These are phyloP conservation scores for Rhynchospora tenuis DNA, from an alignment of 176 grass and related monocot genomes.

Conservation along the genomic window DNA sequence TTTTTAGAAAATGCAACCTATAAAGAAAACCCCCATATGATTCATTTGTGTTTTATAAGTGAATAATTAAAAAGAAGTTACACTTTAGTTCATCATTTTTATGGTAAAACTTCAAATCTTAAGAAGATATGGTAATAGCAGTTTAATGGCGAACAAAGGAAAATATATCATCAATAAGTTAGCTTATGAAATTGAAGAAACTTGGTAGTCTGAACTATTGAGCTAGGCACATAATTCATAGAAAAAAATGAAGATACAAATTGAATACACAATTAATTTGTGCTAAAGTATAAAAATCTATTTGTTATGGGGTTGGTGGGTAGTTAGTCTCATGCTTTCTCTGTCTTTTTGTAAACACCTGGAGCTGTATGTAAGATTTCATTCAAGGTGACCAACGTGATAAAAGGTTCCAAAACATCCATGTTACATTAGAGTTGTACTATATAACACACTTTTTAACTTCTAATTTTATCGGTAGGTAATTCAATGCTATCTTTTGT, in stretches of 20 bases:
- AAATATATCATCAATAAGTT: background rate
- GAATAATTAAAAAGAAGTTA: background rate
- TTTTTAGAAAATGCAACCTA: background rate
- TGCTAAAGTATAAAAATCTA: background rate
- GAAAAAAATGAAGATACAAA: background rate
- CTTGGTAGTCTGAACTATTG: background rate
- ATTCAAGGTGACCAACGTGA: background rate
- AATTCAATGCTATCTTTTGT: background rate
- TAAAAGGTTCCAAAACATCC: background rate
- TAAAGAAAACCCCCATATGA: background rate
- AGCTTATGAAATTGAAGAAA: constrained; percentile 1
- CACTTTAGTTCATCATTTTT: background rate
- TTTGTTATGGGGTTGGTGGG: constrained; percentile 12
- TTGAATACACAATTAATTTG: background rate
- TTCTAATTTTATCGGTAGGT: background rate
- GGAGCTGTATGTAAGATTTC: background rate
- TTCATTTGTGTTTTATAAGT: background rate
- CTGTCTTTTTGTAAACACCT: background rate
- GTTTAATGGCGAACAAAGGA: background rate
- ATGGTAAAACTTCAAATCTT: background rate
- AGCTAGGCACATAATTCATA: background rate
- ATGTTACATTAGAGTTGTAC: constrained; percentile 7
- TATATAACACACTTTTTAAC: background rate
- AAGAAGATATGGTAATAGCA: background rate
- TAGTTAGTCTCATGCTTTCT: constrained; percentile 5